Conservation (phyloP, 768 basidiomycete genomes). For the Exsudoporus frostii region DNA sequence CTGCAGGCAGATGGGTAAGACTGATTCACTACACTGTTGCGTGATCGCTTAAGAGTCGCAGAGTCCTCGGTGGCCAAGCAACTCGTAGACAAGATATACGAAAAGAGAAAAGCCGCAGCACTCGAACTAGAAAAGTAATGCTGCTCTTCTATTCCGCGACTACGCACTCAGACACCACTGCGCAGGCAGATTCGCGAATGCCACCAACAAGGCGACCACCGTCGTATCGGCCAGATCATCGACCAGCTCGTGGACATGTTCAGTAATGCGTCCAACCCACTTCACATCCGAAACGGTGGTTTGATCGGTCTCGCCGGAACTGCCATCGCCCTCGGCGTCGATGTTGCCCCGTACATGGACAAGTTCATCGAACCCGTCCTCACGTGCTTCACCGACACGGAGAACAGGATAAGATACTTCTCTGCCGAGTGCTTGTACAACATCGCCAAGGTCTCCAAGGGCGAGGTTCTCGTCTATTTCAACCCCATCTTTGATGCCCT, state of each 20-base stretch:
- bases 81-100: slow-evolving; percentile 90
- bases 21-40: neutral
- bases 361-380: slow-evolving; percentile 88
- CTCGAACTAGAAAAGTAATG: slow-evolving; percentile 90
- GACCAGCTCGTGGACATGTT: slow-evolving; percentile 96
- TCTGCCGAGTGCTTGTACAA: slow-evolving; percentile 98
- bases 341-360: slow-evolving; percentile 92
- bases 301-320: slow-evolving; percentile 94
- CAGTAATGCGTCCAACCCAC: slow-evolving; percentile 72
- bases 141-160: neutral
- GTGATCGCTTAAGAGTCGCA: slow-evolving; percentile 25
- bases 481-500: slow-evolving; percentile 98
- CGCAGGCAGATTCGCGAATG: slow-evolving; percentile 82
- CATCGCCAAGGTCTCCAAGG: slow-evolving; percentile 95
- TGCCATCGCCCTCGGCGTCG: slow-evolving; percentile 93
- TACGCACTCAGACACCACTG: slow-evolving; percentile 12
- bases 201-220: slow-evolving; percentile 74
- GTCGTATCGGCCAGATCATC: slow-evolving; percentile 81
- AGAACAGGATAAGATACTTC: slow-evolving; percentile 95
- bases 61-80: slow-evolving; percentile 76
- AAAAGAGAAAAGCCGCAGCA: slow-evolving; percentile 93
- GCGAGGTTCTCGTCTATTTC: slow-evolving; percentile 94
- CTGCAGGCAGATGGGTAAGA: slow-evolving; percentile 20
- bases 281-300: slow-evolving; percentile 92
- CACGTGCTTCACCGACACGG: slow-evolving; percentile 88